These are phyloP conservation scores for Fusarium musae DNA, from an alignment of 2,329 filamentous ascomycete species.

Conservation along the genomic window DNA sequence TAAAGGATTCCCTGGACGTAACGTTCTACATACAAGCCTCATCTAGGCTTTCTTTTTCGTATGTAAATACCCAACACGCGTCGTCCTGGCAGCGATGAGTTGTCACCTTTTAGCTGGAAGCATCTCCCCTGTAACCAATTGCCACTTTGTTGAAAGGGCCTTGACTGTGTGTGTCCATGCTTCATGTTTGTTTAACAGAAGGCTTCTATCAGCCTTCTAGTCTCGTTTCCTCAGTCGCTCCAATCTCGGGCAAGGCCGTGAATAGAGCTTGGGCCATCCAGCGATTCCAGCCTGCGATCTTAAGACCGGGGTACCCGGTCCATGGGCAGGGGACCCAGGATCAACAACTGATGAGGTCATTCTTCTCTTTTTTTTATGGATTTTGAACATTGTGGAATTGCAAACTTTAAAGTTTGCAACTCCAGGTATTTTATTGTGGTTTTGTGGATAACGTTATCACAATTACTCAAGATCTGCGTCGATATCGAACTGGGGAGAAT, in stretches of 20 bases:
- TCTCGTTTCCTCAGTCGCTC: slow-evolving; percentile 13
- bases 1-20: slow-evolving; percentile 19
- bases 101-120: slow-evolving; percentile 13
- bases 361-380: slow-evolving; percentile 12
- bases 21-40: background rate
- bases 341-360: slow-evolving; percentile 41
- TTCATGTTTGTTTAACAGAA: slow-evolving; percentile 21
- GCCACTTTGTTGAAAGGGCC: slow-evolving; percentile 2
- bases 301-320: slow-evolving; percentile 32
- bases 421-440: background rate
- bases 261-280: slow-evolving; percentile 15
- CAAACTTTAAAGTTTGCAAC: slow-evolving; percentile 4
- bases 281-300: slow-evolving; percentile 2
- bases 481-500: background rate
- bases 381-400: background rate
- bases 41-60: background rate
- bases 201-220: slow-evolving; percentile 26
- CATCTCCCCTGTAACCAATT: slow-evolving; percentile 12
- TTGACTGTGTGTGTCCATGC: slow-evolving; percentile 16
- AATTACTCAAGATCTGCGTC: background rate
- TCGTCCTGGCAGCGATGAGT: slow-evolving; percentile 15
- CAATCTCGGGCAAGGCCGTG: slow-evolving; percentile 40
- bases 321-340: background rate
- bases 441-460: background rate
- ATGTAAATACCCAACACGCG: slow-evolving; percentile 16